phyloP scores from a whole-genome alignment of 495 filamentous ascomycete genomes.

The Aspergillus asperescens region DNA sequence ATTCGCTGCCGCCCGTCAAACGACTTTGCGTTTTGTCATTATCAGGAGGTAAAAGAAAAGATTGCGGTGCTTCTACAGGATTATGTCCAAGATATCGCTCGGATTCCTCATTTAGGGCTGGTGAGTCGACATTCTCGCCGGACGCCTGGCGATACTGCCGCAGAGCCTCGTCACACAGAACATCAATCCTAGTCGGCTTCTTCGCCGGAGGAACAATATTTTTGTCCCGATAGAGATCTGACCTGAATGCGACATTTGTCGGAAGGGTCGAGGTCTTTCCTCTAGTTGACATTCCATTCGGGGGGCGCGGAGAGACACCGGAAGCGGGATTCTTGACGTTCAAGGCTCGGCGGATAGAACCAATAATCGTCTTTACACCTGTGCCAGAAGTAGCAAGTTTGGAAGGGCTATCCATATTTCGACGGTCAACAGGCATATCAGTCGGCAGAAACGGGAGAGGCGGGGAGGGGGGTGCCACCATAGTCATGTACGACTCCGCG shows the following conservation, averaged over 20 bases:
- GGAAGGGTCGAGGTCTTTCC: slow-evolving; percentile 45
- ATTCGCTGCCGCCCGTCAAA: slow-evolving; percentile 73
- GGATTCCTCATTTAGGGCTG: slow-evolving; percentile 6
- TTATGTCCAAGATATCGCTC: slow-evolving; percentile 1
- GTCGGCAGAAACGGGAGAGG: slow-evolving; percentile 31
- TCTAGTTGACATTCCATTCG: slow-evolving; percentile 33
- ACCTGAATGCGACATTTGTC: slow-evolving; percentile 43
- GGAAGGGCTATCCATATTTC: slow-evolving; percentile 29
- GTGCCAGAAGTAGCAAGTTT: slow-evolving; percentile 45
- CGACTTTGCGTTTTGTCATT: slow-evolving; percentile 45
- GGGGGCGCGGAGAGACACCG: slow-evolving; percentile 39
- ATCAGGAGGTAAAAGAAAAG: slow-evolving; percentile 6
- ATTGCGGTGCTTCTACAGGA: neutral
- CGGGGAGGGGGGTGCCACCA: slow-evolving; percentile 60
- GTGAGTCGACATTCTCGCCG: slow-evolving; percentile 11
- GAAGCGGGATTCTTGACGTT: slow-evolving; percentile 57
- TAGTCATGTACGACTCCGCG: slow-evolving; percentile 67
- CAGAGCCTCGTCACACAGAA: slow-evolving; percentile 70
- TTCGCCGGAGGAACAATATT: slow-evolving; percentile 34
- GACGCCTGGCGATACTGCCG: slow-evolving; percentile 52
- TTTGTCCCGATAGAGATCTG: slow-evolving; percentile 42
- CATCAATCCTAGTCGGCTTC: slow-evolving; percentile 55
- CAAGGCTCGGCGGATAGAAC: slow-evolving; percentile 81
- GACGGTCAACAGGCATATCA: slow-evolving; percentile 24
- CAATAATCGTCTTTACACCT: slow-evolving; percentile 79